Conservation (phyloP, 2,329 filamentous ascomycete species). For the Cryphonectria parasitica region DNA sequence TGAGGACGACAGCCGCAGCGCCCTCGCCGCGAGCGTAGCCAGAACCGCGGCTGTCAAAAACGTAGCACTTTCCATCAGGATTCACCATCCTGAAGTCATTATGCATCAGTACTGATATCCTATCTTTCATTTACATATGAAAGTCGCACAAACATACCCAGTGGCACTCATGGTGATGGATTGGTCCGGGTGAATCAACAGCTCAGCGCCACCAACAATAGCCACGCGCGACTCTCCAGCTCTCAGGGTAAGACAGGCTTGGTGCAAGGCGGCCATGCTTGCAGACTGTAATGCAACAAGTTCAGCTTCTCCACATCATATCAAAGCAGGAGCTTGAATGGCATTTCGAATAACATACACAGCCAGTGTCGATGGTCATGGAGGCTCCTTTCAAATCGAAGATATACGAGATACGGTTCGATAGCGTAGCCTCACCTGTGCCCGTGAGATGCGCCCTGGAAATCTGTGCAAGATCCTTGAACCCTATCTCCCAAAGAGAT, state of each 20-base stretch:
- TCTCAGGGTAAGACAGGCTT: conserved; percentile 39
- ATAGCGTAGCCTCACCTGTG: conserved; percentile 30
- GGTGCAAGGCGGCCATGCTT: conserved; percentile 38
- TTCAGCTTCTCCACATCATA: not conserved
- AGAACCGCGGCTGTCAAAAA: conserved; percentile 39
- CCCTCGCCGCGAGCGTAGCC: conserved; percentile 46
- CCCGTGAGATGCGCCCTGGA: conserved; percentile 31
- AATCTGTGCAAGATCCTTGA: conserved; percentile 31
- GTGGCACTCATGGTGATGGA: conserved; percentile 29
- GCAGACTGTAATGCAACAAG: conserved; percentile 31
- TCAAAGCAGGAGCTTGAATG: not conserved
- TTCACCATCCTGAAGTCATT: conserved; percentile 26
- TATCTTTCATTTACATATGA: conserved; percentile 7
- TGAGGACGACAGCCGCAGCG: conserved; percentile 42
- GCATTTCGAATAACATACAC: conserved; percentile 26
- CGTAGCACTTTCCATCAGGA: conserved; percentile 32
- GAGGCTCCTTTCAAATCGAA: conserved; percentile 38
- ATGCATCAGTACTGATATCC: not conserved
- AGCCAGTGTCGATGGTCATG: conserved; percentile 40
- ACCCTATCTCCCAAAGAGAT: conserved; percentile 9
- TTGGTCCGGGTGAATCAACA: conserved; percentile 35
- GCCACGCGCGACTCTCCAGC: conserved; percentile 36
- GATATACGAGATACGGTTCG: conserved; percentile 36
- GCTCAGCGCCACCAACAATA: conserved; percentile 35
- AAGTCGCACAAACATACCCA: conserved; percentile 11